Conservation (phyloP, 352 stramenopile species). For the Phytophthora brassicae region DNA sequence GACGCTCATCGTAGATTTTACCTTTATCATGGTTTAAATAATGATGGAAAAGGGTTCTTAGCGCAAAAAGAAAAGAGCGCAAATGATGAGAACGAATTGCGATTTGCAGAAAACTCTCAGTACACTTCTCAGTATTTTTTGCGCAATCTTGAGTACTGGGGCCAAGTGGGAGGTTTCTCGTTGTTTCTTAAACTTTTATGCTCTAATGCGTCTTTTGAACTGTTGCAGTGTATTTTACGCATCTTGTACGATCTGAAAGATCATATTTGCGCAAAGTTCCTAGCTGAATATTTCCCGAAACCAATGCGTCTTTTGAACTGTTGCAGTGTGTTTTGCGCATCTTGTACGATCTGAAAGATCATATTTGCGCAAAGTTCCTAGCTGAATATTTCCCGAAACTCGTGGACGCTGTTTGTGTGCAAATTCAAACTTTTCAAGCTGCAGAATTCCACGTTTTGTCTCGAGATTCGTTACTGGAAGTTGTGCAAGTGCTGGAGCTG, state of each 20-base stretch:
- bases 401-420: constrained; percentile 27
- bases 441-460: constrained; percentile 39
- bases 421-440: constrained; percentile 27
- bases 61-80: background rate
- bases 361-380: constrained; percentile 47
- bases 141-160: constrained; percentile 59
- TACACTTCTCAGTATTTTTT: constrained; percentile 45
- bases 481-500: constrained; percentile 63
- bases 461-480: constrained; percentile 56
- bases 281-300: constrained; percentile 43
- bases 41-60: constrained; percentile 3
- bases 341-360: constrained; percentile 67
- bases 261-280: constrained; percentile 43
- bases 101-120: constrained; percentile 12
- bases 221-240: constrained; percentile 53
- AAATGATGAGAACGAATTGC: constrained; percentile 11
- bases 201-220: constrained; percentile 43
- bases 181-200: constrained; percentile 46
- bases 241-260: constrained; percentile 67
- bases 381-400: constrained; percentile 40
- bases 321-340: constrained; percentile 54
- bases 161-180: constrained; percentile 53
- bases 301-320: constrained; percentile 62
- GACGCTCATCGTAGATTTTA: constrained; percentile 70
- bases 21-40: constrained; percentile 25